Conservation (phyloP, 177 flowering plant species). For the Vitis hybrid region DNA sequence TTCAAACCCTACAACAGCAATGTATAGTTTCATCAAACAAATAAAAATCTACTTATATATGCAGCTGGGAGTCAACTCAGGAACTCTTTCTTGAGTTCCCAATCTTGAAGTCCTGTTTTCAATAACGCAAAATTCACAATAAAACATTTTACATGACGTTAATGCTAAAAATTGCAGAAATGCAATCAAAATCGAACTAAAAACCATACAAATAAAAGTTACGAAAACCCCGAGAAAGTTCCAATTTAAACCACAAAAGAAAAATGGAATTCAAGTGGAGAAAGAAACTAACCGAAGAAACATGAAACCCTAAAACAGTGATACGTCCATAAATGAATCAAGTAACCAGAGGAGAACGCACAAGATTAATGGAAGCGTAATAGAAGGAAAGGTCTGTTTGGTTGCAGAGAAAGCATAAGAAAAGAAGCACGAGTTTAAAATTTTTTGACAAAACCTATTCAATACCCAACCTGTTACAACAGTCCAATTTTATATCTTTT, state of each 20-base stretch:
- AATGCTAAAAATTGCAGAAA: background rate
- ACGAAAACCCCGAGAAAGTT: background rate
- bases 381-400: background rate
- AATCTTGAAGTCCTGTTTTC: too few relatives aligned
- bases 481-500: background rate
- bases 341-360: background rate
- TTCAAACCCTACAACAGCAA: conserved; percentile 4
- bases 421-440: background rate
- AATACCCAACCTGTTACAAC: background rate
- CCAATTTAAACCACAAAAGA: background rate
- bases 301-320: conserved; percentile 1
- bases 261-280: background rate
- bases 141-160: background rate
- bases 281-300: background rate
- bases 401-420: background rate
- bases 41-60: background rate
- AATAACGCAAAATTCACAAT: too few relatives aligned
- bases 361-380: background rate
- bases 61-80: too few relatives aligned
- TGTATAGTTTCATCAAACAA: background rate
- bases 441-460: background rate
- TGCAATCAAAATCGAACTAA: background rate
- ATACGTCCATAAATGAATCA: background rate
- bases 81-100: too few relatives aligned
- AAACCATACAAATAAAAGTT: too few relatives aligned